Base-by-base conservation (phyloP, 2,329 filamentous ascomycete species). In the Penicillium sp. region DNA sequence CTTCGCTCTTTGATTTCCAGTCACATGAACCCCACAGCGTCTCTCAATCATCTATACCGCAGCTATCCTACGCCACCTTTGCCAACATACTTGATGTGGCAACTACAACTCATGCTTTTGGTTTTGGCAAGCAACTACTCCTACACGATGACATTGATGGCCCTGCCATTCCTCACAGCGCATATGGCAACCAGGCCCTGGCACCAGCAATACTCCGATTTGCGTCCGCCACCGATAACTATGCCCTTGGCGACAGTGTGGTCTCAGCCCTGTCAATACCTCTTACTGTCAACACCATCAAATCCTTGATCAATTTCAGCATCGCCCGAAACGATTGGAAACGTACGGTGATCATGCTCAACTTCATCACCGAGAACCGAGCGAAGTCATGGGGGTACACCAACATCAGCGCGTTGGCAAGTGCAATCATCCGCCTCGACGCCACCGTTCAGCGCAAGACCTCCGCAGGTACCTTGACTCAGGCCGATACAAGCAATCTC, bases 151-250 rank as follows among this genome's bases (percentile, higher is more conserved):
- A 80, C 54, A 55, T 79, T 12, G 79, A 82, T 55, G 79, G 77
- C 0, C 77, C 79, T n/a, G 52, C 78, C 2, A 79, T 83, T 19
- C 65, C 72, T 18, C 56, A 61, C 11, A 59, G 61, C 16, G 54
- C 73, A 22, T 82, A 80, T 55, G 60, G 59, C 2, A 66, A 80
- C 52, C 72, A 72, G 27, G 66, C 67, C 40, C 66, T 84, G 19
- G 72, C 76, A 2, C 75, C 80, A 11, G 74, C 79, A 0, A 66
- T 84, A 25, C 69, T 82, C 29, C 74, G 77, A 14, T 82, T 80
- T 56, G 80, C 79, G 6, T 68, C 74, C 10, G 73, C 75, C 14
- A 75, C 76, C 10, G 66, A 73, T 33, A 75, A 82, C 52, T 45
- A 40, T 7, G 49, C 58, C 4, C 59, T 73, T 18, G 61, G 63